Conservation (phyloP, 2,329 filamentous ascomycete genomes). For the Pseudogymnoascus sp. region DNA sequence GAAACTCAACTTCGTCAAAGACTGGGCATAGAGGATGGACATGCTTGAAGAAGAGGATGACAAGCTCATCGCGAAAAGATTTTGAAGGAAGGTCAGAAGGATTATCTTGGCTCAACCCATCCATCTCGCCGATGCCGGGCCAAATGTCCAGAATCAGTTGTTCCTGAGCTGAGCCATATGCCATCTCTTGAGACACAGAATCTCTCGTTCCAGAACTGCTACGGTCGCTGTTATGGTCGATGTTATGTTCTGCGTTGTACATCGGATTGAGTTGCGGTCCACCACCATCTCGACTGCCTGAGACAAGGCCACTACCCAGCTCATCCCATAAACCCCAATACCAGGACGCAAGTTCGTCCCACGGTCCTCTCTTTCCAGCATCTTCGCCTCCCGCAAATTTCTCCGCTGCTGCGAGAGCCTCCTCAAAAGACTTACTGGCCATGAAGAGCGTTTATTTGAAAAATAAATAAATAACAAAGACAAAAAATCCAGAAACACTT, state of each 20-base stretch:
- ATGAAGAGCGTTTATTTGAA: neutral
- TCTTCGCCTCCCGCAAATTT: neutral
- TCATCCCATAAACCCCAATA: conserved; percentile 10
- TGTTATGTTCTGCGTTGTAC: neutral
- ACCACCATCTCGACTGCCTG: neutral
- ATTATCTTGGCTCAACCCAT: neutral
- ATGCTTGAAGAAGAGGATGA: conserved; percentile 8
- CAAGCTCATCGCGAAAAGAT: conserved; percentile 6
- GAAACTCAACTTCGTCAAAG: conserved; percentile 9
- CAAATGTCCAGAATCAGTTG: neutral
- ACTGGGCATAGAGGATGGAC: conserved; percentile 7
- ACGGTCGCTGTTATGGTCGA: neutral
- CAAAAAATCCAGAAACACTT: neutral
- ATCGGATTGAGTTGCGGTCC: neutral
- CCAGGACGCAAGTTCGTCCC: conserved; percentile 8
- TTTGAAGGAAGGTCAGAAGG: neutral
- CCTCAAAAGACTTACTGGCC: neutral
- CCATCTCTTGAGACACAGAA: neutral
- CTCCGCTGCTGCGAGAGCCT: neutral
- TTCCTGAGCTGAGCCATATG: neutral
- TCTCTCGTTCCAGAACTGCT: neutral
- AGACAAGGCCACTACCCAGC: neutral
- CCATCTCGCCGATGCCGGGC: neutral
- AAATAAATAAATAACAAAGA: neutral
- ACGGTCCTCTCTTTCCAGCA: neutral